Evolutionary conservation across 1,139 yeast species (phyloP).

Genomic region (Spathaspora sp.): DNA sequence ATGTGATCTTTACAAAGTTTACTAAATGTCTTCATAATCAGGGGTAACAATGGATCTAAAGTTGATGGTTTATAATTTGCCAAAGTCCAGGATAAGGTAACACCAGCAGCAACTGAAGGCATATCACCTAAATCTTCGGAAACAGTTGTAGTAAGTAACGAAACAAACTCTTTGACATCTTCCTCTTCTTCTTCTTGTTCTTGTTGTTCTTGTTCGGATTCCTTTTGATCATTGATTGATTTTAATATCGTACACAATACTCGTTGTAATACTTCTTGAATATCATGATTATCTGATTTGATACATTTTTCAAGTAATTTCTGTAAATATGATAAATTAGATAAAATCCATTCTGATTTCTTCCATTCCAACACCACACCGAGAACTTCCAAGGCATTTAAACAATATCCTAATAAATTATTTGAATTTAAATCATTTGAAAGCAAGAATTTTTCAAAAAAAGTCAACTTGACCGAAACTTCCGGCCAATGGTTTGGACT

Average conservation of each 20-base stretch:
- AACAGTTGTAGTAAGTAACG: constrained; percentile 63
- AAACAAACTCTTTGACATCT: constrained; percentile 60
- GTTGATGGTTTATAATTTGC: constrained; percentile 72
- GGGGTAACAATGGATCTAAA: constrained; percentile 71
- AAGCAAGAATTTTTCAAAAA: constrained; percentile 82
- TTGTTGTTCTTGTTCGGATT: constrained; percentile 30
- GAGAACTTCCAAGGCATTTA: constrained; percentile 88
- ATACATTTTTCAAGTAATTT: constrained; percentile 79
- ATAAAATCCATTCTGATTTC: constrained; percentile 70
- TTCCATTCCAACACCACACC: constrained; percentile 84
- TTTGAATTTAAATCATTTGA: constrained; percentile 71
- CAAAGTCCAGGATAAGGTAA: constrained; percentile 80
- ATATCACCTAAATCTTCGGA: constrained; percentile 81
- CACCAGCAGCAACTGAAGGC: constrained; percentile 89
- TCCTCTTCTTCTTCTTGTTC: constrained; percentile 55
- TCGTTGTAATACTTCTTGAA: constrained; percentile 77
- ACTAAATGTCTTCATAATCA: constrained; percentile 82
- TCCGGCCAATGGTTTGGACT: constrained; percentile 83
- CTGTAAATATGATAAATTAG: constrained; percentile 66
- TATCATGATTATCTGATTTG: constrained; percentile 79
- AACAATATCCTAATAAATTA: constrained; percentile 67
- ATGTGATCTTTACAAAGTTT: constrained; percentile 88
- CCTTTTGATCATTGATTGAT: constrained; percentile 51
- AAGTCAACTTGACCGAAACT: constrained; percentile 76
- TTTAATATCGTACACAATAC: constrained; percentile 66